These are phyloP conservation scores for Hypoxylon fuscum DNA, from an alignment of 495 filamentous ascomycete genomes.

Conservation along the genomic window DNA sequence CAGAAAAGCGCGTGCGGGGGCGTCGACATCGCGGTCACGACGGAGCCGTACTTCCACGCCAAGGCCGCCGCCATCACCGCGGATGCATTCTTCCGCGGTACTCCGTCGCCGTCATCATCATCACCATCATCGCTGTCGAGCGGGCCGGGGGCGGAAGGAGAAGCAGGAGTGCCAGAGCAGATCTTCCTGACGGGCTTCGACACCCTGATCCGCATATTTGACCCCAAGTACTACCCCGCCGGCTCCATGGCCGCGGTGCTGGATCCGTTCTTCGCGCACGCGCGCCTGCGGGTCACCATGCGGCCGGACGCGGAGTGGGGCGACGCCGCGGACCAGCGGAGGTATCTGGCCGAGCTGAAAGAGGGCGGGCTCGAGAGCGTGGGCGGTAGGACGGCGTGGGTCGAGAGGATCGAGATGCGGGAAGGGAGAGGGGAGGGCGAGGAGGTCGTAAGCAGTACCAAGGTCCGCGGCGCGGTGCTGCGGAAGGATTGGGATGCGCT, in stretches of 20 bases:
- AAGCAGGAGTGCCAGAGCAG: constrained; percentile 64
- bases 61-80: constrained; percentile 76
- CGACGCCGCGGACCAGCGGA: constrained; percentile 63
- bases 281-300: constrained; percentile 76
- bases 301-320: constrained; percentile 76
- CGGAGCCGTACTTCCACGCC: constrained; percentile 83
- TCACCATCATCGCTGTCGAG: too few species aligned
- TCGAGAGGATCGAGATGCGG: constrained; percentile 72
- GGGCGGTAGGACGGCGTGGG: constrained; percentile 75
- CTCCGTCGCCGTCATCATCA: too few species aligned
- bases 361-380: constrained; percentile 62
- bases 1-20: constrained; percentile 12
- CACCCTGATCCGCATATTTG: constrained; percentile 83
- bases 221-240: constrained; percentile 81
- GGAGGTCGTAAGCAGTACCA: constrained; percentile 78
- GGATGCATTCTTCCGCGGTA: too few species aligned
- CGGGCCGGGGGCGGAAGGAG: too few species aligned
- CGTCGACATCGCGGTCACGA: constrained; percentile 85
- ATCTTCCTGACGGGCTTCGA: constrained; percentile 88
- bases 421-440: constrained; percentile 64
- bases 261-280: constrained; percentile 71
- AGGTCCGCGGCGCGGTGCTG: constrained; percentile 71
- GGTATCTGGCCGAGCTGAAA: constrained; percentile 63
- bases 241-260: constrained; percentile 60
- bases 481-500: constrained; percentile 64